Conservation (phyloP, 306 rosid genomes). For the Lathyrus tuberosus region DNA sequence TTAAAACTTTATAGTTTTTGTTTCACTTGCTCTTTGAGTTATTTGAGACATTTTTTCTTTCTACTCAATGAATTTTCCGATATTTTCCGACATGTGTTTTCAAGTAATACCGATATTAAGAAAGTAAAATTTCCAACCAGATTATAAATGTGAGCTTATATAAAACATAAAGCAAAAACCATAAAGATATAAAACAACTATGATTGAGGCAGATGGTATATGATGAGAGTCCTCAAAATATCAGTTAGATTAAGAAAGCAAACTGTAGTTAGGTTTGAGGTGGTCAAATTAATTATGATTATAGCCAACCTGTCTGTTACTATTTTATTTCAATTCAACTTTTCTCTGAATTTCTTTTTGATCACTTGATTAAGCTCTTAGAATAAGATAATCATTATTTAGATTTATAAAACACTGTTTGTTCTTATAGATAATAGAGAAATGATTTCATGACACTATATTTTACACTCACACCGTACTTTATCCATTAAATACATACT, state of each 20-base stretch:
- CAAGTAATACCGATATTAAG: background rate
- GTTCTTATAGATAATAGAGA: constrained; percentile 13
- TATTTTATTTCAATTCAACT: constrained; percentile 39
- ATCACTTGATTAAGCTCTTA: constrained; percentile 17
- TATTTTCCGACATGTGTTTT: too few relatives aligned
- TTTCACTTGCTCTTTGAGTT: too few relatives aligned
- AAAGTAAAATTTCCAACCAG: background rate
- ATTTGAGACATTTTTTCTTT: too few relatives aligned
- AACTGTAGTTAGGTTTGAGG: constrained; percentile 39
- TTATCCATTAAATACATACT: too few relatives aligned
- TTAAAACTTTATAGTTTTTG: too few relatives aligned
- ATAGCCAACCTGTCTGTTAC: constrained; percentile 55
- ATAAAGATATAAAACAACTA: constrained; percentile 19
- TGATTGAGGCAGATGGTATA: constrained; percentile 30
- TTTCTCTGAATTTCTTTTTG: constrained; percentile 25
- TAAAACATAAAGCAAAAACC: constrained; percentile 18
- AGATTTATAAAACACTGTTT: constrained; percentile 3
- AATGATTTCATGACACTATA: too few relatives aligned
- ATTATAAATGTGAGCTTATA: background rate
- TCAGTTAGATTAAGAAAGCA: constrained; percentile 32
- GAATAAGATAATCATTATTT: constrained; percentile 34
- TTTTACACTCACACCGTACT: too few relatives aligned
- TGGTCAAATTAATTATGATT: constrained; percentile 55
- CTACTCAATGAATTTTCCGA: too few relatives aligned
- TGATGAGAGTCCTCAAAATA: constrained; percentile 40